Base-by-base conservation (phyloP, 1,139 yeast species). In the Williopsis jadinii region DNA sequence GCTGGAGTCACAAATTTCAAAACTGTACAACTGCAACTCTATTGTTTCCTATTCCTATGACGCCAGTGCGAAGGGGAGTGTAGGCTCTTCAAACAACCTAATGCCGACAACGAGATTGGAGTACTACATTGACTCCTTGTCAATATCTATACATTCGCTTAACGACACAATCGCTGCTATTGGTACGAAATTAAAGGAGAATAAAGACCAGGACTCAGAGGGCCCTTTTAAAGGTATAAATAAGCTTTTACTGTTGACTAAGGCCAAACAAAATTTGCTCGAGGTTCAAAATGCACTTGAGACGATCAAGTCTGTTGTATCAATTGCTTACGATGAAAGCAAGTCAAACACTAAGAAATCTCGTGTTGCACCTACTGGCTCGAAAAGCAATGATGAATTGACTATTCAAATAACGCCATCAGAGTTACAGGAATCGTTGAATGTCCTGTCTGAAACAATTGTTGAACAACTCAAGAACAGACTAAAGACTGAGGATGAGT, bases 121-220 rank as follows among this genome's bases (percentile, higher is more conserved):
- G 50, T 81, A 81, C 56, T 80, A 80, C 53, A 62, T 79, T 33
- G 80, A 77, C 40, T 72, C 80, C 3, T 60, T 82, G 34, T 70
- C 74, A 31, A 73, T 77, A 42, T 73, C 86, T 1, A 73, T 80
- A 27, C 64, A 72, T 32, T 67, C 83, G 2, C 57, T 81, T 28
- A 71, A 76, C 41, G 62, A 68, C 5, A 84, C 80, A 42, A 59
- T 80, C 24, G 53, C 52, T 6, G 28, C 57, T 10, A 49, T 56
- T 19, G 28, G 37, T 3, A 6, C 33, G 2, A 39, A 35, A 37
- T 38, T 44, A 41, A 48, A 35, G 37, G 51, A 36, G 32, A 35
- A 38, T 30, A 38, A 14, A 14, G 27, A 9, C 10, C 35, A 28
- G 3, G 14, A 47, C n/a, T 54, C 28, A 3, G 33, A 13, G 4